Evolutionary conservation across 345 rosid genomes (phyloP).

Genomic region (Lagerstroemia speciosa): DNA sequence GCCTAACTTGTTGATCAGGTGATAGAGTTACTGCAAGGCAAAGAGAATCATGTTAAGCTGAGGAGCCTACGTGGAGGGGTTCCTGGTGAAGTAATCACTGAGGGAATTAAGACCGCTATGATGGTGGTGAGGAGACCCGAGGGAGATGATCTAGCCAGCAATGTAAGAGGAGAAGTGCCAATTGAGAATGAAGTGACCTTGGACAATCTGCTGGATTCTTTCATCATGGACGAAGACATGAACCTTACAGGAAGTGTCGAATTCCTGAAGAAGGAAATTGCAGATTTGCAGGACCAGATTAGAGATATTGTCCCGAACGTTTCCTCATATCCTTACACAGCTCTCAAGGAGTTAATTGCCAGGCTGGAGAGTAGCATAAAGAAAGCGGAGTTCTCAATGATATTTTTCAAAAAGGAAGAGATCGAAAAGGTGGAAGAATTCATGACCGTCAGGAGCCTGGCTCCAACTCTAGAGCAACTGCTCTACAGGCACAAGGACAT

Average conservation of each 20-base stretch:
- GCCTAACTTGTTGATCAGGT: conserved; percentile 2
- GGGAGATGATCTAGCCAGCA: neutral
- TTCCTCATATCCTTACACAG: neutral
- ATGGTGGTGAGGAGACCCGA: neutral
- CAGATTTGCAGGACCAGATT: neutral
- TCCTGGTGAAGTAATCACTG: neutral
- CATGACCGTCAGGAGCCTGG: conserved; percentile 2
- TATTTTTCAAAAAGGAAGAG: neutral
- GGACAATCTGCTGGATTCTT: neutral
- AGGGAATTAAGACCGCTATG: no score
- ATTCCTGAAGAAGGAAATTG: neutral
- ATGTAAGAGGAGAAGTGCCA: neutral
- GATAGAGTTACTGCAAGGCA: conserved; percentile 1
- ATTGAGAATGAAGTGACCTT: neutral
- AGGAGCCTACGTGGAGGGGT: neutral
- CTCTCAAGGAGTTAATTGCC: neutral
- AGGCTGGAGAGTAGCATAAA: neutral
- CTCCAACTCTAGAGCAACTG: neutral
- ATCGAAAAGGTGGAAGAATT: neutral
- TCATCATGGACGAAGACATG: neutral
- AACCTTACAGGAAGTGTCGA: neutral
- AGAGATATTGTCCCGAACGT: neutral
- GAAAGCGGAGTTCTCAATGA: neutral
- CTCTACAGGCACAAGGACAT: neutral
- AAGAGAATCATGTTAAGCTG: neutral